Evolutionary conservation across 2,329 filamentous ascomycete genomes (phyloP).

Genomic region (Penicillium sp.): DNA sequence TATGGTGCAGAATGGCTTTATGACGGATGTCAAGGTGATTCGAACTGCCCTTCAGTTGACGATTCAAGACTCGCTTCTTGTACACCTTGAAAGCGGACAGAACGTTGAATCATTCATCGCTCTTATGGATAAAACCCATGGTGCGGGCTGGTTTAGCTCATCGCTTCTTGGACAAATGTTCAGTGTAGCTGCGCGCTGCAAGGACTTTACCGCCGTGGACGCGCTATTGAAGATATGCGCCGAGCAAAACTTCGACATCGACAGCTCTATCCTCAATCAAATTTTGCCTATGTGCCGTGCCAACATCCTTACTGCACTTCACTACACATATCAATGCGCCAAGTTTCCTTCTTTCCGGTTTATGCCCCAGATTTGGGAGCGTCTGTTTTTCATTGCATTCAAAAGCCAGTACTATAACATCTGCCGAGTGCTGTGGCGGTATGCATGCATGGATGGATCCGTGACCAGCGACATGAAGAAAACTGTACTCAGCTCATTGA

Average conservation of each 20-base stretch:
- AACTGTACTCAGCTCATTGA: slow-evolving; percentile 32
- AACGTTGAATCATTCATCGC: slow-evolving; percentile 39
- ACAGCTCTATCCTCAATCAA: slow-evolving; percentile 30
- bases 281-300: slow-evolving; percentile 28
- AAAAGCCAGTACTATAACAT: slow-evolving; percentile 40
- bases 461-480: slow-evolving; percentile 37
- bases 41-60: slow-evolving; percentile 31
- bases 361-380: slow-evolving; percentile 30
- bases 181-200: slow-evolving; percentile 26
- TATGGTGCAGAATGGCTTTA: slow-evolving; percentile 34
- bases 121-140: slow-evolving; percentile 37
- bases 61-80: slow-evolving; percentile 32
- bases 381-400: slow-evolving; percentile 46
- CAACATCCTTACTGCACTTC: slow-evolving; percentile 25
- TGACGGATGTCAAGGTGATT: slow-evolving; percentile 25
- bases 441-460: slow-evolving; percentile 43
- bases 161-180: slow-evolving; percentile 41
- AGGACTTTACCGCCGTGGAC: slow-evolving; percentile 27
- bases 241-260: slow-evolving; percentile 26
- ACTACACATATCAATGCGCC: slow-evolving; percentile 25
- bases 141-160: slow-evolving; percentile 38
- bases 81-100: slow-evolving; percentile 35
- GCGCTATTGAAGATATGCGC: slow-evolving; percentile 34
- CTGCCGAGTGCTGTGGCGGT: slow-evolving; percentile 49
- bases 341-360: slow-evolving; percentile 18